phyloP scores from a whole-genome alignment of 2,329 filamentous ascomycete genomes.

The Colletotrichum noveboracense region DNA sequence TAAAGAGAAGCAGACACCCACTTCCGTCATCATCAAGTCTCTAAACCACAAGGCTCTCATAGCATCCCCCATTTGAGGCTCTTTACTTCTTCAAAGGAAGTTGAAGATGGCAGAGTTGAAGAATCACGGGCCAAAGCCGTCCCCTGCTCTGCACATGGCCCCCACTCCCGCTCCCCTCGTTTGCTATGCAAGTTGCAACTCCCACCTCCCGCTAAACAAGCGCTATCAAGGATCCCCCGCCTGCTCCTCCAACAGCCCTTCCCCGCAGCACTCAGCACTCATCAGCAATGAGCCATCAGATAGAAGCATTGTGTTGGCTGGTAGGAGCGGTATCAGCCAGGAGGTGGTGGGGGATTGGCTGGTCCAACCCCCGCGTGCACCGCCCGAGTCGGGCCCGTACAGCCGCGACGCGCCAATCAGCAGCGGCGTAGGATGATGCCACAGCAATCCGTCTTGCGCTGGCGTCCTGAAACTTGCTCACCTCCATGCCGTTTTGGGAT shows the following conservation, averaged over 20 bases:
- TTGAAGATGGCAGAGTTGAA: neutral
- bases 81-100: neutral
- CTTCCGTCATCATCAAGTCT: neutral
- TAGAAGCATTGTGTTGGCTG: neutral
- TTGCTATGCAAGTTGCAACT: neutral
- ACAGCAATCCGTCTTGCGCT: slow-evolving; percentile 9
- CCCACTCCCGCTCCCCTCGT: neutral
- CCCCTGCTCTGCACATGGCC: neutral
- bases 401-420: neutral
- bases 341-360: no score
- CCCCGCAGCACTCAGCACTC: neutral
- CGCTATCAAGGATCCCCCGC: neutral
- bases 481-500: slow-evolving; percentile 20
- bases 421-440: neutral
- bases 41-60: neutral
- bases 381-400: slow-evolving; percentile 2
- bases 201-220: neutral
- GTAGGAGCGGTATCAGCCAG: neutral
- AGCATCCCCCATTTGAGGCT: neutral
- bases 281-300: neutral
- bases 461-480: slow-evolving; percentile 22
- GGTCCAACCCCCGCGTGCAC: neutral
- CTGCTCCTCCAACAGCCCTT: neutral
- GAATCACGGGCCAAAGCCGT: neutral
- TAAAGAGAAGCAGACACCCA: neutral